Conservation (phyloP, 2,329 filamentous ascomycete genomes). For the Didymella exigua region DNA sequence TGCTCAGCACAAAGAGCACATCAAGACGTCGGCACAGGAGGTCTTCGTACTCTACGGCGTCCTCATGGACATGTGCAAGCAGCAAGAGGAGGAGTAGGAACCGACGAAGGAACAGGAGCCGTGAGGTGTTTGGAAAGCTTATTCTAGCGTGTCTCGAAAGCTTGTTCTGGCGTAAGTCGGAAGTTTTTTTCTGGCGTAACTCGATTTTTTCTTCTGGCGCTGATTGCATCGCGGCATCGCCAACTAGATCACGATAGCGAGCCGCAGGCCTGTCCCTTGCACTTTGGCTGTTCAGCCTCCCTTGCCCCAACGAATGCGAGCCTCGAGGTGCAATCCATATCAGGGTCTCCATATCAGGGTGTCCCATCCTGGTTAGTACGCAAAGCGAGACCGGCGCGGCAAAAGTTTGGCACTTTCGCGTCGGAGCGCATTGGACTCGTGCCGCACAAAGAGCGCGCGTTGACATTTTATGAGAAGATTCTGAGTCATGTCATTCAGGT, state of each 20-base stretch:
- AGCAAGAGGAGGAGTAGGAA: background rate
- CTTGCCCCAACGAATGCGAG: too few species aligned
- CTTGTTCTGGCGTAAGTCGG: too few species aligned
- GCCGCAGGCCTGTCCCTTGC: background rate
- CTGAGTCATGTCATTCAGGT: constrained; percentile 19
- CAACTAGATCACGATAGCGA: background rate
- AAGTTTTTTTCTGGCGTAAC: too few species aligned
- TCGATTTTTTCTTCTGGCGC: too few species aligned
- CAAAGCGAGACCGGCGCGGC: constrained; percentile 24
- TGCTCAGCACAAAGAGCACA: constrained; percentile 21
- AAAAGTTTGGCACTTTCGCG: constrained; percentile 35
- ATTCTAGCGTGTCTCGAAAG: background rate
- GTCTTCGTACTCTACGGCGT: constrained; percentile 40
- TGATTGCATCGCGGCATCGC: background rate
- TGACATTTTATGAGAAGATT: constrained; percentile 8
- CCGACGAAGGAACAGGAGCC: background rate
- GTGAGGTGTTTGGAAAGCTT: background rate
- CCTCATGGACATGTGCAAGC: constrained; percentile 30
- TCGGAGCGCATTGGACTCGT: constrained; percentile 21
- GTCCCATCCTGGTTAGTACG: constrained; percentile 22
- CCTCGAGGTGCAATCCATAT: background rate
- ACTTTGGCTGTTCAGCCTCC: too few species aligned
- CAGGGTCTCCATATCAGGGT: constrained; percentile 16
- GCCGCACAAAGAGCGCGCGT: constrained; percentile 14
- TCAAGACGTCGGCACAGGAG: constrained; percentile 33